These are phyloP conservation scores for Lepidium aucheri DNA, from an alignment of 345 rosid genomes.

Conservation along the genomic window DNA sequence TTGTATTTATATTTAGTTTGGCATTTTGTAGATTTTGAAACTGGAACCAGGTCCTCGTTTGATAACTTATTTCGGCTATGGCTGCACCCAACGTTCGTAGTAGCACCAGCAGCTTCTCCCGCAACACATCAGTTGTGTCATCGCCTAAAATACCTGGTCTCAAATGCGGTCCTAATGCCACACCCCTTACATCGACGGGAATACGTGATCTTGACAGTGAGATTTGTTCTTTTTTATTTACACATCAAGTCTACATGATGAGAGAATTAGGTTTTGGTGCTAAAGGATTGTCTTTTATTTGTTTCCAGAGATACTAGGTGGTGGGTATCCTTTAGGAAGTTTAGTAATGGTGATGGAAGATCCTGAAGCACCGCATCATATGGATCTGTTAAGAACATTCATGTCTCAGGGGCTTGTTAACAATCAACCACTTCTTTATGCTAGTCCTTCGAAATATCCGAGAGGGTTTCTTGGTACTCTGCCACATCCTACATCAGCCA, in stretches of 20 bases:
- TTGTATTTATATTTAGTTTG: not conserved
- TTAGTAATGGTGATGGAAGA: conserved; percentile 95
- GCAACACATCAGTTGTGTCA: conserved; percentile 39
- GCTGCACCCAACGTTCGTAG: conserved; percentile 53
- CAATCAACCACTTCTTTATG: conserved; percentile 70
- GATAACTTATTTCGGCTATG: conserved; percentile 31
- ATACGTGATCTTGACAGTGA: conserved; percentile 90
- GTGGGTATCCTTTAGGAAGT: conserved; percentile 80
- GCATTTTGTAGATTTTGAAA: conserved; percentile 3
- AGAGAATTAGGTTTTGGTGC: not conserved
- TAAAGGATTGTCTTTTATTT: conserved; percentile 7
- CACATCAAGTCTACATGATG: not conserved
- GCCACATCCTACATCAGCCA: conserved; percentile 57
- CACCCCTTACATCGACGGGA: conserved; percentile 61
- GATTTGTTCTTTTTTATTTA: not conserved
- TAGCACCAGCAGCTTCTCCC: conserved; percentile 63
- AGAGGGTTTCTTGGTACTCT: conserved; percentile 82
- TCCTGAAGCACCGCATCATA: conserved; percentile 96
- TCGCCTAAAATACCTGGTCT: conserved; percentile 53
- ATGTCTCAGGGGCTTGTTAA: conserved; percentile 97
- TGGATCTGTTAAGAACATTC: conserved; percentile 84
- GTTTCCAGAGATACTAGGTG: conserved; percentile 64
- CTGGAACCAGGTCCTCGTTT: not conserved
- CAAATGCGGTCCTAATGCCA: conserved; percentile 82
- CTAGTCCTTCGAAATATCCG: conserved; percentile 76